Evolutionary conservation across 371 early-diverging fungal genomes (phyloP), one percentile per base, ranked within the genome.

Genomic region (Mucor lusitanicus): DNA sequence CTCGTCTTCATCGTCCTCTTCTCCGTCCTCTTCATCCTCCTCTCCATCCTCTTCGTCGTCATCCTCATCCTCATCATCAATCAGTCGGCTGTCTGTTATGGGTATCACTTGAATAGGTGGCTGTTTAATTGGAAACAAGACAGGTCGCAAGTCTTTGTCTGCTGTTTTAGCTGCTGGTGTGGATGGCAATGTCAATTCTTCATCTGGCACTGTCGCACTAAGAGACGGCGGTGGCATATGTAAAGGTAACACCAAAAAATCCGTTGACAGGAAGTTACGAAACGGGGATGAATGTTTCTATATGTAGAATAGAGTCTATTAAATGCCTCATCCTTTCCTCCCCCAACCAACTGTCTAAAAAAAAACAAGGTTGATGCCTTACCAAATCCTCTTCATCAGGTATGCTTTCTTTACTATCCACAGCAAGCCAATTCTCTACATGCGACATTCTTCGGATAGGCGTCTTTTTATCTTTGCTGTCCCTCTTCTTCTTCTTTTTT

Each of bases 331-430:
- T 46, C 46, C 6, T 30, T 6, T 6, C 30, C 30, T 7, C 33
- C 33, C 33, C 33, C 33, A 33, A 33, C 33, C 7, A 33, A 33
- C 33, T 33, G 33, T 33, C 7, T 8, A 46, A 46, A 46, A 46
- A 46, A 46, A 17, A 46, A 46, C 2, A 25, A 50, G 23, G 1
- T 33, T 33, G 7, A 50, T 13, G 11, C 21, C 50, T 50, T 79
- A 82, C 82, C 75, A 82, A 53, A 63, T 83, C 83, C 30, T 80
- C 81, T 76, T 83, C 83, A 66, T 83, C 83, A 33, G 83, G 83
- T 37, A 83, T 44, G 64, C 74, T 74, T 64, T 83, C 83, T 72
- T 83, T 83, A 68, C 83, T 83, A 58, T 83, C 83, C 12, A 83
- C 76, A 6, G 63, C 74, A 50, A 83, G 70, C 83, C 83, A 83